Conservation (phyloP, 345 rosid species). For the Abelmoschus esculentus region DNA sequence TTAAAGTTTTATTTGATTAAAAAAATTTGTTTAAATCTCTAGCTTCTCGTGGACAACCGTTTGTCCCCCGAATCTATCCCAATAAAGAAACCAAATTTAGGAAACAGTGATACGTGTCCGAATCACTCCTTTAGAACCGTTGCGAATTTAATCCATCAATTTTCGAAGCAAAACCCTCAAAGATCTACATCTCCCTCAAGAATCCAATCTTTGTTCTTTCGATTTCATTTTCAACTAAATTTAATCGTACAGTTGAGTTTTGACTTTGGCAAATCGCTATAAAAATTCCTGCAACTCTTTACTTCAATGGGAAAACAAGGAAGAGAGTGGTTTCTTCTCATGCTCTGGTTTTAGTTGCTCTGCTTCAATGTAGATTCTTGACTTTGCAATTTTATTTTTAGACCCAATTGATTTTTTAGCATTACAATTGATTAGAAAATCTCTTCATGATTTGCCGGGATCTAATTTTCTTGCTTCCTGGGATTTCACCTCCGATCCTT, state of each 20-base stretch:
- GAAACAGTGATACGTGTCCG: neutral
- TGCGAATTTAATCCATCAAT: neutral
- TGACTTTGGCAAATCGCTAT: too few species aligned
- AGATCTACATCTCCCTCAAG: conserved; percentile 23
- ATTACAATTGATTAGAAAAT: conserved; percentile 67
- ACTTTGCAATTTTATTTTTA: conserved; percentile 44
- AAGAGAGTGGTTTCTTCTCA: conserved; percentile 10
- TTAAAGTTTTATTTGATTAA: too few species aligned
- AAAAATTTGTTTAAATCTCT: too few species aligned
- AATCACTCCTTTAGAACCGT: conserved; percentile 6
- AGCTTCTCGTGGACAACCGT: conserved; percentile 64
- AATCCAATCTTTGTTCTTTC: conserved; percentile 2
- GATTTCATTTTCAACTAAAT: conserved; percentile 41
- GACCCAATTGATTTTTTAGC: conserved; percentile 87
- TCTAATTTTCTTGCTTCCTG: conserved; percentile 76
- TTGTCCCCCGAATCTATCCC: conserved; percentile 28
- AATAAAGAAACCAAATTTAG: conserved; percentile 12
- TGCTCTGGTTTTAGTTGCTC: too few species aligned
- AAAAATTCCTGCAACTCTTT: too few species aligned
- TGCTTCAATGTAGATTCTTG: conserved; percentile 14
- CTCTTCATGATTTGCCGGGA: conserved; percentile 63
- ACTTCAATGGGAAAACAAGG: conserved; percentile 14
- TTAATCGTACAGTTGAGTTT: too few species aligned
- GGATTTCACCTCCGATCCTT: too few species aligned
- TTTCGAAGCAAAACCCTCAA: neutral